Evolutionary conservation across 2,329 filamentous ascomycete genomes (phyloP).

Genomic region (Albifimbria verrucaria): DNA sequence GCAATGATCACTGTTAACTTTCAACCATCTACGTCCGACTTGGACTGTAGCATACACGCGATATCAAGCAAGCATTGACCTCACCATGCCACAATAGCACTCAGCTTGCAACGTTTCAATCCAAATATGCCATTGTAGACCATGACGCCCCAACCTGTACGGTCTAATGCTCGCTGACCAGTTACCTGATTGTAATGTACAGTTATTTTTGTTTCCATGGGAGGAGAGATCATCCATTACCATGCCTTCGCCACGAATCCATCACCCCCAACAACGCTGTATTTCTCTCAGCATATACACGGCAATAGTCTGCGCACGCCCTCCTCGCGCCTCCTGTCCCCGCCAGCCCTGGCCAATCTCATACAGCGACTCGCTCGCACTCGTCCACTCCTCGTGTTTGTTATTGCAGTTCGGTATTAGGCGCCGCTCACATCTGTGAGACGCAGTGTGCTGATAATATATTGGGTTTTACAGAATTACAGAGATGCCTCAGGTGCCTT

Average conservation of each 20-base stretch:
- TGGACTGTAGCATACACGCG: no score
- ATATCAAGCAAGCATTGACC: no score
- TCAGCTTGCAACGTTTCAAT: constrained; percentile 6
- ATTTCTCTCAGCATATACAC: constrained; percentile 27
- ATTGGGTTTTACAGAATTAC: background rate
- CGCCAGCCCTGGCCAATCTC: constrained; percentile 8
- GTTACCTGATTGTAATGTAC: constrained; percentile 45
- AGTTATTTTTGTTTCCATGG: constrained; percentile 36
- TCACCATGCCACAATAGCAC: no score
- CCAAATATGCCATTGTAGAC: constrained; percentile 24
- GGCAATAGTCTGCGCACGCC: constrained; percentile 8
- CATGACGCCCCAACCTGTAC: constrained; percentile 31
- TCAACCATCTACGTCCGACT: no score
- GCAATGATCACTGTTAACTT: no score
- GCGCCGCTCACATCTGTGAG: no score
- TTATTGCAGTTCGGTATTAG: background rate
- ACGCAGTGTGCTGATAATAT: background rate
- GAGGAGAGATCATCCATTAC: constrained; percentile 53
- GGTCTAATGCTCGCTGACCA: constrained; percentile 45
- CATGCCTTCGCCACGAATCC: constrained; percentile 33
- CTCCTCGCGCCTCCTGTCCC: constrained; percentile 9
- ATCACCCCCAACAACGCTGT: constrained; percentile 22
- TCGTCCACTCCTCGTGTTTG: background rate
- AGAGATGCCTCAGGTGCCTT: no score
- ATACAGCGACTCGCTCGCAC: background rate